Evolutionary conservation across 78 protist genomes (phyloP).

Genomic region (Speleostelium caveatum): DNA sequence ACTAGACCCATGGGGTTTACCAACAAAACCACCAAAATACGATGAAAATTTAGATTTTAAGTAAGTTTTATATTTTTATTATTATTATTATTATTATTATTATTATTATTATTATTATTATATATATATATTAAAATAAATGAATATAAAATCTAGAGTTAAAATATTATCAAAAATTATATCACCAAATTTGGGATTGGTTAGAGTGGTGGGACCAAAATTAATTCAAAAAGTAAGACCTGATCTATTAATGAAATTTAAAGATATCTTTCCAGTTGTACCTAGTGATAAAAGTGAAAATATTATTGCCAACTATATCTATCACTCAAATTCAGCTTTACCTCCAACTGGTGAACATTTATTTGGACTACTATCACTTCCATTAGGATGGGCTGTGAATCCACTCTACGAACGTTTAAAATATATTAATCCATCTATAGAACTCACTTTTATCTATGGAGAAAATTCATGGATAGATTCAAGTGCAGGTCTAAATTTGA

Average conservation of each 20-base stretch:
- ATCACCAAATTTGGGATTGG: constrained; percentile 3
- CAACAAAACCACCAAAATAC: background rate
- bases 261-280: constrained; percentile 12
- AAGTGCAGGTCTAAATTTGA: background rate
- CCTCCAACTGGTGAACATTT: constrained; percentile 68
- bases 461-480: constrained; percentile 50
- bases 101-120: no score
- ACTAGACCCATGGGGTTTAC: constrained; percentile 39
- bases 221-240: constrained; percentile 12
- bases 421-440: constrained; percentile 11
- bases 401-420: constrained; percentile 23
- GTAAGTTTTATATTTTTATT: no score
- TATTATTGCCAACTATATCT: constrained; percentile 46
- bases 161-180: constrained; percentile 17
- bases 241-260: constrained; percentile 28
- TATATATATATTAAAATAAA: no score
- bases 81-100: no score
- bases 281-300: constrained; percentile 1
- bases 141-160: background rate
- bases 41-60: no score
- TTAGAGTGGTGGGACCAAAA: constrained; percentile 27
- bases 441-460: constrained; percentile 53
- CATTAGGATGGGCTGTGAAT: constrained; percentile 53
- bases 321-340: constrained; percentile 29
- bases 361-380: constrained; percentile 14